Base-by-base conservation (phyloP, 345 rosid species). In the Syzygium jambos region DNA sequence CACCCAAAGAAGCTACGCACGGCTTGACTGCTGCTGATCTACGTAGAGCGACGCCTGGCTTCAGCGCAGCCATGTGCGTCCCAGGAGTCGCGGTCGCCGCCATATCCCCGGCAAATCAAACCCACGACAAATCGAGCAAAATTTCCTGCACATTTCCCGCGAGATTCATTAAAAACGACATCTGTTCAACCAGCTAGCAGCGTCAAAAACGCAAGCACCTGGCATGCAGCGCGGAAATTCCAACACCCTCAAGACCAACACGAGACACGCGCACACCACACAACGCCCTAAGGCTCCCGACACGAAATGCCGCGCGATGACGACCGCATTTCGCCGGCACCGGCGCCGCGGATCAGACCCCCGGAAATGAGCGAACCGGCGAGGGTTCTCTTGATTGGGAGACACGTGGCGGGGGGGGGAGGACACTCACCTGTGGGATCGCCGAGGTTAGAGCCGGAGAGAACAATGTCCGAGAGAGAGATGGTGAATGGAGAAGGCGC, bases 61-160 rank as follows among this genome's bases (percentile, higher is more conserved):
- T 94, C 54, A 88, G 63, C 51, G 88, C 85, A 85, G 94, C 89
- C 89, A 92, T 89, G 63, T 90, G 87, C 17, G 89, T 27, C 56
- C 88, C 89, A 73, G 91, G 88, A 90, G 90, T 87, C 63, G 88
- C 77, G 23, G 92, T 87, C 8, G 90, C 88, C 27, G 91, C 92
- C 96, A 93, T 94, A 73, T 78, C 87, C 85, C 86, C 22, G 34
- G 49, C 13, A 34, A 86, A 29, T 27, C 54, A 61, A 61, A 80
- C 23, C 87, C 85, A 56, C 88, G 25, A 77, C 41, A 51, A 88
- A 84, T 51, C 65, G 51, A 49, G 49, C 38, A n/a, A 52, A 87
- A 85, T 4, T 84, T 52, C 84, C 89, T 52, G 51, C 49, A 19
- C 9, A 34, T 19, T 17, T 19, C 0, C 22, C 27, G 46, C 80